These are phyloP conservation scores for Kandelia obovata DNA, from an alignment of 345 rosid species.

Conservation along the genomic window DNA sequence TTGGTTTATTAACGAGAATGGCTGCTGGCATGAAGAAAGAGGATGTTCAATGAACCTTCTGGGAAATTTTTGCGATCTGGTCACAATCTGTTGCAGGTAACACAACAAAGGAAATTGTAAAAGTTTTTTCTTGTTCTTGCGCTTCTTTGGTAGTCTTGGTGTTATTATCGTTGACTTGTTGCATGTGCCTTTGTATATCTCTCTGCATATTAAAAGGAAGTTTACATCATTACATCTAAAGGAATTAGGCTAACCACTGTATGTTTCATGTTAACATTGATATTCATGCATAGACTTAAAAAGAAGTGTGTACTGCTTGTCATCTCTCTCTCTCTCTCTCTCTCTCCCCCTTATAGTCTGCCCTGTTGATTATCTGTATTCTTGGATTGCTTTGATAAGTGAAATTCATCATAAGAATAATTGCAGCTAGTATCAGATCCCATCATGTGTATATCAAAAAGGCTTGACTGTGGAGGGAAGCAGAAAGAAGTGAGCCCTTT, in stretches of 20 bases:
- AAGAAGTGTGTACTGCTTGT: too few relatives aligned
- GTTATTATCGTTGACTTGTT: too few relatives aligned
- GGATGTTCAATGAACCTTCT: slow-evolving; percentile 53
- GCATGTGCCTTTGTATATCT: too few relatives aligned
- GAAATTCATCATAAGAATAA: slow-evolving; percentile 5
- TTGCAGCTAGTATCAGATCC: slow-evolving; percentile 9
- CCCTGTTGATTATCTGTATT: slow-evolving; percentile 17
- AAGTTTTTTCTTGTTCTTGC: not conserved
- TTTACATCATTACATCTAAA: not conserved
- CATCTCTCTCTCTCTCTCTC: too few relatives aligned
- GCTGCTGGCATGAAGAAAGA: slow-evolving; percentile 34
- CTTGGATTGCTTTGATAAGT: slow-evolving; percentile 6
- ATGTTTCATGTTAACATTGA: too few relatives aligned
- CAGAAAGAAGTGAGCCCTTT: slow-evolving; percentile 38
- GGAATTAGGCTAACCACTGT: too few relatives aligned
- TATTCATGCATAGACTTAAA: too few relatives aligned
- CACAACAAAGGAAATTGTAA: not conserved
- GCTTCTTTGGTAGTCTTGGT: not conserved
- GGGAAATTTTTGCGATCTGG: slow-evolving; percentile 31
- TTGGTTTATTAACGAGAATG: too few relatives aligned
- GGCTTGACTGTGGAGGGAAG: slow-evolving; percentile 19
- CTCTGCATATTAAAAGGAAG: too few relatives aligned
- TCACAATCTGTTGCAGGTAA: slow-evolving; percentile 49
- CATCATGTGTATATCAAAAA: slow-evolving; percentile 11
- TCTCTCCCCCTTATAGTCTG: not conserved